Conservation (phyloP, 2,329 filamentous ascomycete genomes). For the Xylariaceae sp. region DNA sequence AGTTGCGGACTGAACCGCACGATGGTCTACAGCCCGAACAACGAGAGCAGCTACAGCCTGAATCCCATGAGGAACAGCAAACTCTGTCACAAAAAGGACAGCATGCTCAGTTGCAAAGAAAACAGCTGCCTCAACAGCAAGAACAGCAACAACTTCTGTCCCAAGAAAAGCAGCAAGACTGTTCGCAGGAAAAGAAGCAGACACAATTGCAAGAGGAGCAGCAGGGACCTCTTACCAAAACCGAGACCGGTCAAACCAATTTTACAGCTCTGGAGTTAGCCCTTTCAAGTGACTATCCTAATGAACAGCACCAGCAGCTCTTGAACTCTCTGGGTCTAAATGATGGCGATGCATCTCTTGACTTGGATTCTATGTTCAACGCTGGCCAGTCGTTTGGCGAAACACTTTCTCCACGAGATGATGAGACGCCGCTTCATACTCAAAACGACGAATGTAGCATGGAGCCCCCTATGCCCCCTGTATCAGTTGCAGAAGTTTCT, state of each 20-base stretch:
- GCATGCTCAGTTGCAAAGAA: no score
- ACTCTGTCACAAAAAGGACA: no score
- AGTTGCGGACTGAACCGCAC: no score
- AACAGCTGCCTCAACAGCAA: no score
- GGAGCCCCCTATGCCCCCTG: constrained; percentile 17
- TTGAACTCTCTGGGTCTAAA: constrained; percentile 13
- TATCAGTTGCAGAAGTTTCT: neutral
- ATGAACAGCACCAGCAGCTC: constrained; percentile 14
- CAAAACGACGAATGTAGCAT: constrained; percentile 8
- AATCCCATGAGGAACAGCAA: no score
- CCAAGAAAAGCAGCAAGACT: no score
- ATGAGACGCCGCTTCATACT: no score
- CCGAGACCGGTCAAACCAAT: constrained; percentile 2
- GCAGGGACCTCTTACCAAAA: constrained; percentile 5
- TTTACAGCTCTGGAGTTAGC: constrained; percentile 17
- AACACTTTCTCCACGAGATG: no score
- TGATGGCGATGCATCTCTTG: constrained; percentile 13
- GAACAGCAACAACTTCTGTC: constrained; percentile 11
- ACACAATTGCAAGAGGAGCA: constrained; percentile 13
- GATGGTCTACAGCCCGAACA: no score
- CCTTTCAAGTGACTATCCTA: constrained; percentile 14
- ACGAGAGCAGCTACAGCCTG: no score
- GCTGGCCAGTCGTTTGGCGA: no score
- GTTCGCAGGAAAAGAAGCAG: no score
- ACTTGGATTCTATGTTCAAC: constrained; percentile 8